A percentile compares a stretch with the other conserved stretches of the same genome.
These are phyloP conservation scores for Yamadazyma epiphylla DNA, from an alignment of 1,139 yeast species.

Conservation along the genomic window DNA sequence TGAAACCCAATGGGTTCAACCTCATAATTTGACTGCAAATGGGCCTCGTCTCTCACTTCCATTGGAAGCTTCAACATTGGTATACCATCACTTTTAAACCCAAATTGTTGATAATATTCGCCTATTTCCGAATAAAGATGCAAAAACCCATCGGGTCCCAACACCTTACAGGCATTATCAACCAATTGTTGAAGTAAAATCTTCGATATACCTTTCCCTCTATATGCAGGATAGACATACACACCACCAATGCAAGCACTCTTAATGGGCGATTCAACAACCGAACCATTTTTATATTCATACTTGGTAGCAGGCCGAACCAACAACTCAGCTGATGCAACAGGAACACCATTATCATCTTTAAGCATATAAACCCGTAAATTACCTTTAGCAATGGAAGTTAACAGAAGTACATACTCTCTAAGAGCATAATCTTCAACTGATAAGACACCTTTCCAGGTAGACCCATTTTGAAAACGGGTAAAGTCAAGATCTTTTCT, in stretches of 20 bases:
- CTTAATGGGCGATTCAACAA: constrained; percentile 22
- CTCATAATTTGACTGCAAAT: constrained; percentile 1
- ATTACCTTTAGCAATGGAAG: constrained; percentile 29
- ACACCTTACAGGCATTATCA: constrained; percentile 6
- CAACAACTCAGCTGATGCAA: constrained; percentile 37
- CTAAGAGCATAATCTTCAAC: constrained; percentile 47
- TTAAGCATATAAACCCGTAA: constrained; percentile 28
- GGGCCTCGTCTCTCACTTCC: constrained; percentile 1
- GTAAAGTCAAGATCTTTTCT: constrained; percentile 44
- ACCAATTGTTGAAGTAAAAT: constrained; percentile 52
- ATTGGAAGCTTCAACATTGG: constrained; percentile 15
- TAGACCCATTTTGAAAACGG: constrained; percentile 38
- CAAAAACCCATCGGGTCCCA: constrained; percentile 39
- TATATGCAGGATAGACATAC: constrained; percentile 50
- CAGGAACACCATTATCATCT: constrained; percentile 14
- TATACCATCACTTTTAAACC: constrained; percentile 51
- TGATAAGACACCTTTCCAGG: constrained; percentile 53
- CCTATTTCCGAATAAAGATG: constrained; percentile 73
- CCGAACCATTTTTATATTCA: constrained; percentile 14
- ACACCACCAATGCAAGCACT: constrained; percentile 64
- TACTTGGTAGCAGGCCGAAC: constrained; percentile 29
- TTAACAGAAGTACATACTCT: constrained; percentile 41
- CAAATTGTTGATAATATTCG: constrained; percentile 56
- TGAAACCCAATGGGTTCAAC: constrained; percentile 25
- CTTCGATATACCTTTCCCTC: constrained; percentile 66